Evolutionary conservation across 495 filamentous ascomycete species (phyloP), one percentile per base, ranked within the genome.

Genomic region (Hypoxylon intermedium): DNA sequence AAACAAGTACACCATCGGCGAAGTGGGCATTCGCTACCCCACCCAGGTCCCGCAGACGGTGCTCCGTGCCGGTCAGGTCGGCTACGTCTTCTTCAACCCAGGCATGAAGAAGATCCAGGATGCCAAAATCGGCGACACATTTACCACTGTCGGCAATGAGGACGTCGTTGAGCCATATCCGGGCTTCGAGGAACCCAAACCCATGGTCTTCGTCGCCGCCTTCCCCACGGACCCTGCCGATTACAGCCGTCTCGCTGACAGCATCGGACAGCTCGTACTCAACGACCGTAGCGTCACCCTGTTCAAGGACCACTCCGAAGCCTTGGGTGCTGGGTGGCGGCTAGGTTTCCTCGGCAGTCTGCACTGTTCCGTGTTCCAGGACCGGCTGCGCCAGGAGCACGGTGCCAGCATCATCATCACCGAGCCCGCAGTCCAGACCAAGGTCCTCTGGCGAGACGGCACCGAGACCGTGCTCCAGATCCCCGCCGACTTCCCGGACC

Each of bases 141-240:
- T 89, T 67, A 96, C 94, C 1, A 87, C 81, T n/a, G 84, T 92
- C 6, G 93, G 93, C 0, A 85, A 74, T 11, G 90, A 97, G 72
- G 84, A 85, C 56, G 61, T 79, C 1, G 92, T 98, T 1, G 82
- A 91, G 69, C 86, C 89, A 15, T 85, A 92, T 52, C 91, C 91
- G 0, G 95, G 94, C 0, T 98, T 98, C 59, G 94, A 96, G 74
- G 95, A 98, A 69, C 94, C 94, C 5, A 96, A 98, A 73, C 87
- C 93, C 2, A 98, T 98, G 94, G 94, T 97, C 18, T 98, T 98
- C 68, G 94, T 98, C 9, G 92, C 93, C 4, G 94, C 95, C 0
- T 98, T 95, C 63, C 94, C 94, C 1, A 87, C 90, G 0, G 93
- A 98, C 72, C 92, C 95, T 55, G 78, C 85, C 68, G 89, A 94